Evolutionary conservation across 177 flowering plant species (phyloP).

Genomic region (Vitis hybrid): DNA sequence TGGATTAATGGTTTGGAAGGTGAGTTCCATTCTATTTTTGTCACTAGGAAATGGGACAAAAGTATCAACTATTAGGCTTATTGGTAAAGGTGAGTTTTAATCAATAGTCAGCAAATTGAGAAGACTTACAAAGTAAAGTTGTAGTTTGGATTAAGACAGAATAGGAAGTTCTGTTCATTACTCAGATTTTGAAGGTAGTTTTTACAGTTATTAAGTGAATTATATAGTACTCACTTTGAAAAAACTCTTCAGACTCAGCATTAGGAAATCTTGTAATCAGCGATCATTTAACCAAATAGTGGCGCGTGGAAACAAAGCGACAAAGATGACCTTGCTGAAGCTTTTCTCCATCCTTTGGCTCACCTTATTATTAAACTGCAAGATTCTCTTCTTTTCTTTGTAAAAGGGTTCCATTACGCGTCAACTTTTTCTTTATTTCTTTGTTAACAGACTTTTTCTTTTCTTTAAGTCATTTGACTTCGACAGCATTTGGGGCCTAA

Average conservation of each 20-base stretch:
- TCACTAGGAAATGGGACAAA: too few relatives aligned
- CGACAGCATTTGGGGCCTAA: background rate
- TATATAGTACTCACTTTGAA: background rate
- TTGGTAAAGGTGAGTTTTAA: too few relatives aligned
- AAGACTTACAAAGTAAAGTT: too few relatives aligned
- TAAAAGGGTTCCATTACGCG: background rate
- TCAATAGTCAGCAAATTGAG: too few relatives aligned
- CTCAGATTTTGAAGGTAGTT: background rate
- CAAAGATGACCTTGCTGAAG: background rate
- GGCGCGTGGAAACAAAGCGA: background rate
- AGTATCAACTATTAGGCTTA: too few relatives aligned
- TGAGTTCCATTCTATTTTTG: constrained; percentile 3
- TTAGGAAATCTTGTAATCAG: background rate
- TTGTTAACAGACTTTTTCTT: background rate
- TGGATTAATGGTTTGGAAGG: constrained; percentile 48
- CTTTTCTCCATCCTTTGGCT: background rate
- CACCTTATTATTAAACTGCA: background rate
- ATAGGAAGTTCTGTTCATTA: too few relatives aligned
- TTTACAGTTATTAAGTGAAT: background rate
- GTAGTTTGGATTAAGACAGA: too few relatives aligned
- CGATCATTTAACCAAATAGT: background rate
- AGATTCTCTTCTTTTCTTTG: constrained; percentile 11
- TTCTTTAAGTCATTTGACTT: background rate
- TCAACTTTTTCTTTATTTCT: background rate
- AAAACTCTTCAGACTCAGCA: background rate